Evolutionary conservation across 768 basidiomycete species (phyloP), one percentile per base, ranked within the genome.

Genomic region (Collybia nuda): DNA sequence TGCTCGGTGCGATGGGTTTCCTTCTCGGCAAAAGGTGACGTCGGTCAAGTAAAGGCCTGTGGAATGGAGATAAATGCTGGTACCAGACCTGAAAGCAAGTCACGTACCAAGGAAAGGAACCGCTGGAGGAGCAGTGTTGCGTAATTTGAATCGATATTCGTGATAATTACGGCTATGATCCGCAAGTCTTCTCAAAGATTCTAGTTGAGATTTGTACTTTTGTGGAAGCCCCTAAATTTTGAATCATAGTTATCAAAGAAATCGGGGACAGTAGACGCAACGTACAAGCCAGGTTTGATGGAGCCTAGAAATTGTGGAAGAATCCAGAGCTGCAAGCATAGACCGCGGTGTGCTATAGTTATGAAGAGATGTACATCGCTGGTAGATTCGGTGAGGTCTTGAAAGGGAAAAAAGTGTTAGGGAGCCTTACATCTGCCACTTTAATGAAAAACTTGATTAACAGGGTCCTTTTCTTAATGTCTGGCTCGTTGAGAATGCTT

Each of bases 281-380:
- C 90, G 68, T 64, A 94, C 94, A 59, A 81, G 77, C 96, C 96
- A 98, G 0, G 96, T 98, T 70, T 94, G 93, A 57, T 86, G 85
- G 40, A 99, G 71, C 50, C 97, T 81, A 19, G 93, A 82, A 57
- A 99, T 95, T 1, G 93, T 97, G 15, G 94, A 96, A 14, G 93
- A 96, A 66, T 98, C 96, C 51, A 99, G 75, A 5, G 96, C 96
- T 7, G 93, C 95, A 44, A 98, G 75, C 60, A 99, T 88, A 12
- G 96, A 90, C 26, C 94, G 84, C 35, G 93, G 84, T 5, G 93
- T 94, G 58, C 93, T 96, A 65, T 88, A 98, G 68, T 99, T 99
- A 53, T 86, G 76, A 57, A 98, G 61, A 2, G 77, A 71, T 6
- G 85, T 80, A 68, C 93, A 96, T 32, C 93, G 88, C 96, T 98